phyloP scores from a whole-genome alignment of 257 asterid genomes.

The Rehmannia glutinosa region DNA sequence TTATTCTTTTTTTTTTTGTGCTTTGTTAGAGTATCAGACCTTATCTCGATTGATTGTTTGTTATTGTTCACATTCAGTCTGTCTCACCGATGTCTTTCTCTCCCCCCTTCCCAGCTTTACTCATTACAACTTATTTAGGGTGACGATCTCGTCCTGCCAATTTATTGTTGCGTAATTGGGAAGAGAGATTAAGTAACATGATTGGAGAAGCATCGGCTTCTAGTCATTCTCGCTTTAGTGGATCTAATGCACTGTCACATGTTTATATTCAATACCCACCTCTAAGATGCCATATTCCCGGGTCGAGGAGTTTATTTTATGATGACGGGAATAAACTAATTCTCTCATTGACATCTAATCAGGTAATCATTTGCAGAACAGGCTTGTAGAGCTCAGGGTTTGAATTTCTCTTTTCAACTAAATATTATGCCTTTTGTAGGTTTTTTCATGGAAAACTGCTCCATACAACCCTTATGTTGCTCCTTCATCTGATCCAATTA shows the following conservation, averaged over 20 bases:
- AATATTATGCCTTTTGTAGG: conserved; percentile 37
- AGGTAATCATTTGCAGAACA: conserved; percentile 36
- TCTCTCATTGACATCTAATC: conserved; percentile 64
- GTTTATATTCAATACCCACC: conserved; percentile 79
- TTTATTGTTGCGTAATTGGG: conserved; percentile 16
- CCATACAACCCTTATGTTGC: conserved; percentile 63
- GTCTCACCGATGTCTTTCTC: neutral
- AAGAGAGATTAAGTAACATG: conserved; percentile 38
- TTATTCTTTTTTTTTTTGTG: neutral
- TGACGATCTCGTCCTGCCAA: conserved; percentile 6
- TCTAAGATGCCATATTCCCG: conserved; percentile 61
- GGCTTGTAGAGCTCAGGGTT: neutral
- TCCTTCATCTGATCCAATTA: conserved; percentile 67
- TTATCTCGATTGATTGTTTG: neutral
- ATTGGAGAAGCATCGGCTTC: conserved; percentile 61
- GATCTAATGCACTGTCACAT: conserved; percentile 87
- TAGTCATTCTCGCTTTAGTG: conserved; percentile 48
- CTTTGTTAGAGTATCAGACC: neutral
- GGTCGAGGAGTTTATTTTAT: conserved; percentile 53
- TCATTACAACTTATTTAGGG: conserved; percentile 13
- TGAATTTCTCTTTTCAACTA: conserved; percentile 19
- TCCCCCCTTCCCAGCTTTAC: neutral
- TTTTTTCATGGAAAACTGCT: conserved; percentile 77
- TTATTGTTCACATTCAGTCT: conserved; percentile 1
- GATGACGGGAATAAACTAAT: conserved; percentile 83